phyloP scores from a whole-genome alignment of 306 rosid genomes.

The Vigna trinervia region DNA sequence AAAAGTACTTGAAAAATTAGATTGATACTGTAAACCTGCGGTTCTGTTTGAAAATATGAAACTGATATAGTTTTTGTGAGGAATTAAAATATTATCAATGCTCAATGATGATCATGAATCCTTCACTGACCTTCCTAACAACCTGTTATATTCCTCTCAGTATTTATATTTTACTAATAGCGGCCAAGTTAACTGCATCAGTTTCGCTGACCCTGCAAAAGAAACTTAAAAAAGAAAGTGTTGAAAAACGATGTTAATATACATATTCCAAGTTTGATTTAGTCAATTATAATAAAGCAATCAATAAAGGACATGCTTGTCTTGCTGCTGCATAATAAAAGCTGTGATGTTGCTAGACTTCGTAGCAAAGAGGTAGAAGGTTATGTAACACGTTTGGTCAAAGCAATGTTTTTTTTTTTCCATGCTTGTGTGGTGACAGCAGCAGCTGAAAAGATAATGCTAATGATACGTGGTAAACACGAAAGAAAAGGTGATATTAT shows the following conservation, averaged over 20 bases:
- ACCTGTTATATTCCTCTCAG: constrained; percentile 26
- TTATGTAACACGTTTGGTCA: constrained; percentile 29
- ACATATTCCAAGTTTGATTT: constrained; percentile 40
- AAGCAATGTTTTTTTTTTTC: neutral
- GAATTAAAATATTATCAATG: constrained; percentile 37
- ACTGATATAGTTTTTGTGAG: neutral
- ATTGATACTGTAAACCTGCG: neutral
- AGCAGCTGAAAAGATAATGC: neutral
- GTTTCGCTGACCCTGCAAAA: constrained; percentile 37
- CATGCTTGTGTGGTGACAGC: constrained; percentile 11
- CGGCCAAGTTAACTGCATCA: constrained; percentile 32
- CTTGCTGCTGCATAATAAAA: constrained; percentile 35
- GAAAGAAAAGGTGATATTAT: constrained; percentile 17
- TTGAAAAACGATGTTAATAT: constrained; percentile 7
- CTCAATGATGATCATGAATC: constrained; percentile 12
- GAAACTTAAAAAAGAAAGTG: neutral
- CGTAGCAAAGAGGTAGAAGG: constrained; percentile 37
- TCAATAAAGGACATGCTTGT: constrained; percentile 38
- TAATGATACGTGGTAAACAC: constrained; percentile 25
- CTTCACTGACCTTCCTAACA: constrained; percentile 29
- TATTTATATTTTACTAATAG: neutral
- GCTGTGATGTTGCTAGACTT: constrained; percentile 44
- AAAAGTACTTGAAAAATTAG: constrained; percentile 9
- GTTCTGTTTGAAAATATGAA: no score
- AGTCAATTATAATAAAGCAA: constrained; percentile 24